Percentiles rank a stretch among this genome's conserved stretches.
These are phyloP conservation scores for Exophiala lecanii-corni DNA, from an alignment of 2,329 filamentous ascomycete species.

Conservation along the genomic window DNA sequence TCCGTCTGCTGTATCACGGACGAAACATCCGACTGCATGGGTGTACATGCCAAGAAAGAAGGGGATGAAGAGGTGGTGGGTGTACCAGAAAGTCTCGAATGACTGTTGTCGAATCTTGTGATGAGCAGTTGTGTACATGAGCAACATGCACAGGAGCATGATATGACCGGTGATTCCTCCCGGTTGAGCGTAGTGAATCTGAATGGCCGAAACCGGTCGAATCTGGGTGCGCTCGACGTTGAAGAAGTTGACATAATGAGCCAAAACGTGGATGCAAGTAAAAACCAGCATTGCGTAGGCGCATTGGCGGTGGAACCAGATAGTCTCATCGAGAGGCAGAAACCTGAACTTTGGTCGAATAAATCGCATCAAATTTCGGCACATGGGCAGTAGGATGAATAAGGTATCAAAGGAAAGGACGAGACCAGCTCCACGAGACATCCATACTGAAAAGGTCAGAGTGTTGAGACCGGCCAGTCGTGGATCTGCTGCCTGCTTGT, in stretches of 20 bases:
- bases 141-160: conserved; percentile 97
- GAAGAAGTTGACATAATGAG: conserved; percentile 98
- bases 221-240: conserved; percentile 86
- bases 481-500: conserved; percentile 65
- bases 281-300: conserved; percentile 86
- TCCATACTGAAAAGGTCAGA: conserved; percentile 86
- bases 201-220: conserved; percentile 70
- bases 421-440: conserved; percentile 88
- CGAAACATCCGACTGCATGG: conserved; percentile 93
- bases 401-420: conserved; percentile 78
- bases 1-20: conserved; percentile 68
- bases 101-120: conserved; percentile 91
- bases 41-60: conserved; percentile 93
- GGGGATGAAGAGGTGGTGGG: conserved; percentile 95
- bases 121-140: conserved; percentile 97
- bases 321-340: conserved; percentile 89
- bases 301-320: conserved; percentile 94
- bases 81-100: conserved; percentile 99
- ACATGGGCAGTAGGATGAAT: conserved; percentile 90
- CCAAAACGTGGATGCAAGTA: conserved; percentile 67
- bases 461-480: conserved; percentile 73
- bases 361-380: conserved; percentile 79
- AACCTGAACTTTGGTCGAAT: conserved; percentile 82
- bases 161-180: conserved; percentile 93
- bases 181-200: conserved; percentile 87